Conservation (phyloP, 352 stramenopile genomes). For the Globisporangium abappressorium region DNA sequence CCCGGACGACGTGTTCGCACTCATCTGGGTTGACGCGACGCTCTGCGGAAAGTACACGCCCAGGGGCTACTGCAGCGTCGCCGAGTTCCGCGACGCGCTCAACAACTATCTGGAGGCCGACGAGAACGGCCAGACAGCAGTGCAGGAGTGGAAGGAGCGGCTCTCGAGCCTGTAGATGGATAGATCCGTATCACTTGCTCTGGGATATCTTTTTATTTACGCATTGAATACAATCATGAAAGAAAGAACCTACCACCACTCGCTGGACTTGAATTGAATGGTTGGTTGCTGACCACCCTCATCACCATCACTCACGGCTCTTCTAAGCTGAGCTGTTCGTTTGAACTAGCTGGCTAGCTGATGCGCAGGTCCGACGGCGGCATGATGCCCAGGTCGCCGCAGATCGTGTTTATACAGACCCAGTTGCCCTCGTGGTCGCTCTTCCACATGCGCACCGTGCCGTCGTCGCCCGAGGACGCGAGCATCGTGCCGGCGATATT, state of each 20-base stretch:
- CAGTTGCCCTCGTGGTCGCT: conserved; percentile 91
- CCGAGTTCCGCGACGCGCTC: conserved; percentile 70
- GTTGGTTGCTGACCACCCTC: not conserved
- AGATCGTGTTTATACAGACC: conserved; percentile 88
- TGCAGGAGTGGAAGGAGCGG: conserved; percentile 51
- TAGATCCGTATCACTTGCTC: not conserved
- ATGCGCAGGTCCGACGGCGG: conserved; percentile 27
- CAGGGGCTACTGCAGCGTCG: conserved; percentile 45
- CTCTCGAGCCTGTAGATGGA: conserved; percentile 4
- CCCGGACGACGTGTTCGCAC: conserved; percentile 57
- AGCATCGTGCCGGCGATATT: conserved; percentile 96
- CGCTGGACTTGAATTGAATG: not conserved
- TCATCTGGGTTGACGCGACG: conserved; percentile 66
- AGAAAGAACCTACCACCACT: not conserved
- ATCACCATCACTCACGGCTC: not conserved
- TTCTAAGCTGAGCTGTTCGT: not conserved
- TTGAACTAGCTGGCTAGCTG: not conserved
- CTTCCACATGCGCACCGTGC: conserved; percentile 95
- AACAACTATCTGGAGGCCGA: conserved; percentile 65
- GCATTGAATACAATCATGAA: conserved; percentile 11
- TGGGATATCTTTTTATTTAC: not conserved
- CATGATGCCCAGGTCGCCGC: conserved; percentile 57
- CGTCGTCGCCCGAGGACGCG: conserved; percentile 92
- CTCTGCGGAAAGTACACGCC: conserved; percentile 40
- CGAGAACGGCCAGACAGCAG: conserved; percentile 35